phyloP scores from a whole-genome alignment of 1,284 basidiomycete genomes.

The Puccinia hordei region DNA sequence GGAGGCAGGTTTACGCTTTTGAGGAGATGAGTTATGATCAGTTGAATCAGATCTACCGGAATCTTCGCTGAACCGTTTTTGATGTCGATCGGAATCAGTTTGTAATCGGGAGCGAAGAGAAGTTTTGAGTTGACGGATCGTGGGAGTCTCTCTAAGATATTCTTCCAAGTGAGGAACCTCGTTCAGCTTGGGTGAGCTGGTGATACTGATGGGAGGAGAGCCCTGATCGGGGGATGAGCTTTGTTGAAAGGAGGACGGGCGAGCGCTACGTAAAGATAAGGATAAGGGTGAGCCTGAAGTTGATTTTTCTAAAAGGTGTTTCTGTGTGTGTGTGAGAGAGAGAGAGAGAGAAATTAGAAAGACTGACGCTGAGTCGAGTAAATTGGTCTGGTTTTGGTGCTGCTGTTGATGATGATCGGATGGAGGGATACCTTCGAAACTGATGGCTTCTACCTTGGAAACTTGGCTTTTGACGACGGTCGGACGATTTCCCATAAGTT shows the following conservation, averaged over 20 bases:
- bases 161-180: conserved; percentile 17
- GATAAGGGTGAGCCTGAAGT: background rate
- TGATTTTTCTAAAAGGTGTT: background rate
- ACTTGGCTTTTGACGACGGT: conserved; percentile 21
- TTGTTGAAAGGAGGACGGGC: background rate
- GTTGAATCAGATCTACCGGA: conserved; percentile 11
- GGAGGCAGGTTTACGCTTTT: background rate
- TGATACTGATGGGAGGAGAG: conserved; percentile 2
- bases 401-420: conserved; percentile 11
- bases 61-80: conserved; percentile 18
- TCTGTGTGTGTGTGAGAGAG: too few relatives aligned
- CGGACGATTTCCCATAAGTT: conserved; percentile 24
- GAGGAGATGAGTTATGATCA: background rate
- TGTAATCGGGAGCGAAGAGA: conserved; percentile 17
- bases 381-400: background rate
- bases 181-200: conserved; percentile 4
- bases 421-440: conserved; percentile 22
- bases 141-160: conserved; percentile 14
- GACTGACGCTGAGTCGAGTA: background rate
- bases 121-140: conserved; percentile 31
- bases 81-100: conserved; percentile 12
- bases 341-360: too few relatives aligned
- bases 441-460: conserved; percentile 27
- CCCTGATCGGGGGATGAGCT: conserved; percentile 9
- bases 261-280: background rate